Percentiles rank a stretch among this genome's conserved stretches.
These are phyloP conservation scores for Pseudogymnoascus sp. DNA, from an alignment of 2,329 filamentous ascomycete genomes.

Conservation along the genomic window DNA sequence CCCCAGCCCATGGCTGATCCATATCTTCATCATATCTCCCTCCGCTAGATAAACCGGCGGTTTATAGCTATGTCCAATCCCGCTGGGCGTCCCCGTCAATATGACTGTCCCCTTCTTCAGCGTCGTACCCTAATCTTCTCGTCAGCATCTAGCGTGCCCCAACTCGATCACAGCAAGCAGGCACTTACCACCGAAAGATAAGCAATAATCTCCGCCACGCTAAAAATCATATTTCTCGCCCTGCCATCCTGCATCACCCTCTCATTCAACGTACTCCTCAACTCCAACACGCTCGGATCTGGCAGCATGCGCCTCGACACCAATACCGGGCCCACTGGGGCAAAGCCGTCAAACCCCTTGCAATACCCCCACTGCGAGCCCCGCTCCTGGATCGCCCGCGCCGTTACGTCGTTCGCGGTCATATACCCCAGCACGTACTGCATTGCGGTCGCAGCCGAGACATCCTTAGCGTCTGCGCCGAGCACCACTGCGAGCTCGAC, in stretches of 20 bases:
- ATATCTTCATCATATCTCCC: constrained; percentile 19
- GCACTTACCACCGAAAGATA: constrained; percentile 19
- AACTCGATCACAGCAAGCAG: not conserved
- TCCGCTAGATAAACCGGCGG: constrained; percentile 33
- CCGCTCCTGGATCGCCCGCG: constrained; percentile 47
- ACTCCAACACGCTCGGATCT: constrained; percentile 32
- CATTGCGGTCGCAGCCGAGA: constrained; percentile 47
- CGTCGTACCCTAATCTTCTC: constrained; percentile 27
- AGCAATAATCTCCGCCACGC: constrained; percentile 35
- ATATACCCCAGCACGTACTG: constrained; percentile 59
- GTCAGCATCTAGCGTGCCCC: constrained; percentile 14
- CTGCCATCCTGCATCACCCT: constrained; percentile 41
- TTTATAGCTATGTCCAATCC: constrained; percentile 10
- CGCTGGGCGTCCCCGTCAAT: constrained; percentile 14
- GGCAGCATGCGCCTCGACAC: constrained; percentile 35
- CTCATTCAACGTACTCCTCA: constrained; percentile 42
- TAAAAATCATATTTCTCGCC: constrained; percentile 47
- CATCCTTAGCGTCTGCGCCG: constrained; percentile 36
- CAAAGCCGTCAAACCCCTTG: constrained; percentile 52
- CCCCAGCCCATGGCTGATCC: constrained; percentile 19
- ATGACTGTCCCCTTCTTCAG: constrained; percentile 14
- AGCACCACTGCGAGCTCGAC: constrained; percentile 14
- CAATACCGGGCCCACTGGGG: constrained; percentile 45
- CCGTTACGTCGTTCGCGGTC: constrained; percentile 56
- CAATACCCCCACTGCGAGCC: constrained; percentile 52